Percentiles rank a stretch among this genome's conserved stretches.
These are phyloP conservation scores for Pseudomassariella vexata DNA, from an alignment of 2,329 filamentous ascomycete genomes.

Conservation along the genomic window DNA sequence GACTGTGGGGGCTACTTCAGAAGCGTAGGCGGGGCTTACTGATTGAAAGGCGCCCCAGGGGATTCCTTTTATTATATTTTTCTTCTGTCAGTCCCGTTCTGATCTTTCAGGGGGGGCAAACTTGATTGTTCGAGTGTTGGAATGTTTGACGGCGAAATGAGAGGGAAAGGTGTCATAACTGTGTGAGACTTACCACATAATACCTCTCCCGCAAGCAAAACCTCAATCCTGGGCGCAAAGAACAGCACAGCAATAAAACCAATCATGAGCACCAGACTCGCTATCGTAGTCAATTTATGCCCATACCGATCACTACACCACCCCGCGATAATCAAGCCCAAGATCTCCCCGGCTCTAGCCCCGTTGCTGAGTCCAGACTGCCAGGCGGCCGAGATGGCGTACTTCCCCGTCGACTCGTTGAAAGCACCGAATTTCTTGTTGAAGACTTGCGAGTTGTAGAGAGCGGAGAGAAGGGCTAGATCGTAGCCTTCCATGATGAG, in stretches of 20 bases:
- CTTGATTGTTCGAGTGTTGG: background rate
- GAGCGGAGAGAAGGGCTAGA: conserved; percentile 40
- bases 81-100: conserved; percentile 10
- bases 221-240: conserved; percentile 40
- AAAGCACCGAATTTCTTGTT: conserved; percentile 39
- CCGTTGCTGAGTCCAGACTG: conserved; percentile 51
- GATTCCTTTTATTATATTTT: conserved; percentile 29
- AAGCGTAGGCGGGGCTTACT: conserved; percentile 46
- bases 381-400: conserved; percentile 48
- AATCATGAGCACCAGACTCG: conserved; percentile 37
- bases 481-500: conserved; percentile 49
- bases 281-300: conserved; percentile 44
- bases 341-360: conserved; percentile 45
- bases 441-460: conserved; percentile 42
- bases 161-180: background rate
- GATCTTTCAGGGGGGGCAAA: too few relatives aligned
- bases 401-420: conserved; percentile 27
- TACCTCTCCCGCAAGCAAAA: conserved; percentile 43
- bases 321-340: conserved; percentile 50
- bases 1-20: conserved; percentile 42
- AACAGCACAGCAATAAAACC: conserved; percentile 48
- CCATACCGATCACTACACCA: conserved; percentile 44
- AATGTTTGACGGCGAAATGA: background rate
- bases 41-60: conserved; percentile 49
- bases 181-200: conserved; percentile 26